Conservation (phyloP, 768 basidiomycete species). For the Cyclocybe aegerita region DNA sequence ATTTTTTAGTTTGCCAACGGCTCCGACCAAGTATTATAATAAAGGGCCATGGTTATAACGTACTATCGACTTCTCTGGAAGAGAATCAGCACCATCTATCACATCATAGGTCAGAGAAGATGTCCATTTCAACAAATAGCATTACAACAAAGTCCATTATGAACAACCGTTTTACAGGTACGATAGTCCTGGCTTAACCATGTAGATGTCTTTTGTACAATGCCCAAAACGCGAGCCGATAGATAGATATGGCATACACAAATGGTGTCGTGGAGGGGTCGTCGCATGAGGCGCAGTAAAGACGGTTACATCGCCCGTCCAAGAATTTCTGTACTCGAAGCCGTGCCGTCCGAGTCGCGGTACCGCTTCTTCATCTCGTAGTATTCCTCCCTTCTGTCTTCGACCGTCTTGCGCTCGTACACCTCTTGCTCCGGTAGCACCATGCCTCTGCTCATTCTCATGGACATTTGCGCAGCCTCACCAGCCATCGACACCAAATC, state of each 20-base stretch:
- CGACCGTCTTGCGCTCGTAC: not conserved
- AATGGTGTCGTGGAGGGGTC: not conserved
- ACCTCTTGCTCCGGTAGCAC: conserved; percentile 13
- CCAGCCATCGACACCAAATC: conserved; percentile 47
- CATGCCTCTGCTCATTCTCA: conserved; percentile 26
- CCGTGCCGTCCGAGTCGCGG: conserved; percentile 18
- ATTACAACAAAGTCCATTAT: no score
- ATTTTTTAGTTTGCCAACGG: no score
- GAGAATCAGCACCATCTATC: no score
- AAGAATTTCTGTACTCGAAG: conserved; percentile 16
- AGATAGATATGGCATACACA: not conserved
- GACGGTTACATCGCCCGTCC: conserved; percentile 10
- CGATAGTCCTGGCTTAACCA: not conserved
- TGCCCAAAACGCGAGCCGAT: no score
- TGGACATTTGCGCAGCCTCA: conserved; percentile 43
- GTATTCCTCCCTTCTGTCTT: conserved; percentile 19
- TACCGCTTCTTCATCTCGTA: conserved; percentile 24
- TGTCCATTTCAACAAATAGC: no score
- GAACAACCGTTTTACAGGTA: no score
- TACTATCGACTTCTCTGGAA: no score
- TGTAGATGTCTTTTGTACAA: no score
- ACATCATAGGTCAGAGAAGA: no score
- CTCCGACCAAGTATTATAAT: no score
- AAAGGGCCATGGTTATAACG: no score
- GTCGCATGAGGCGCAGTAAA: not conserved